Base-by-base conservation (phyloP, 805 yeast genomes). In the Saccharomycopsis sp. region DNA sequence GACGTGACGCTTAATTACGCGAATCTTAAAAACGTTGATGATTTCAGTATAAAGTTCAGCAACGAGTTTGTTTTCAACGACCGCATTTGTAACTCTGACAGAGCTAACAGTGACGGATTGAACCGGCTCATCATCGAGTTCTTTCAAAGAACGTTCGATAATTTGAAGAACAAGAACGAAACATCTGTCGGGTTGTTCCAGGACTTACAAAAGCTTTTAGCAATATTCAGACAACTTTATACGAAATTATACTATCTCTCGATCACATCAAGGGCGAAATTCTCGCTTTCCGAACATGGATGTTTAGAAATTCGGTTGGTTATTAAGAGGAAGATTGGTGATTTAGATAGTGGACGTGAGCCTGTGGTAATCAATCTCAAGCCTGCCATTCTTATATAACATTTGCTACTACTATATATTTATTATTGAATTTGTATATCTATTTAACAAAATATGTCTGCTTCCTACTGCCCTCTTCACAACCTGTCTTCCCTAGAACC, bases 1-100 rank as follows among this genome's bases (percentile, higher is more conserved):
- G 63, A 59, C 8, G 61, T 63, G 2, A 56, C 62, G 14, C 72
- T 65, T 57, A 67, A 70, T 41, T 55, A 42, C 47, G 19, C 52
- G 15, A 41, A 53, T 25, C 17, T 47, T 29, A 42, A 52, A 15
- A 52, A 24, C 17, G 24, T 56, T 23, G 41, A 47, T 5, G 9
- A 29, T 5, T 29, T 29, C 12, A 12, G 38, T 5, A 29, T 29
- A 5, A 5, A 29, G 12, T 29, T 29, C 9, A 29, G 38, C 38
- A 12, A 29, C 38, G 38, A 29, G 38, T 29, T 29, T 29, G 38
- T 29, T 29, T 29, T 29, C 38, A 29, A 29, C 12, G 38, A 29
- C 38, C 5, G 38, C 5, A 12, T 29, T 12, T 29, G 38, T 12
- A 5, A 29, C 12, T 29, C 38, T 29, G 38, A 29, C 38, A 29